phyloP scores from a whole-genome alignment of 78 protist genomes.

The Dictyostelium purpureum region DNA sequence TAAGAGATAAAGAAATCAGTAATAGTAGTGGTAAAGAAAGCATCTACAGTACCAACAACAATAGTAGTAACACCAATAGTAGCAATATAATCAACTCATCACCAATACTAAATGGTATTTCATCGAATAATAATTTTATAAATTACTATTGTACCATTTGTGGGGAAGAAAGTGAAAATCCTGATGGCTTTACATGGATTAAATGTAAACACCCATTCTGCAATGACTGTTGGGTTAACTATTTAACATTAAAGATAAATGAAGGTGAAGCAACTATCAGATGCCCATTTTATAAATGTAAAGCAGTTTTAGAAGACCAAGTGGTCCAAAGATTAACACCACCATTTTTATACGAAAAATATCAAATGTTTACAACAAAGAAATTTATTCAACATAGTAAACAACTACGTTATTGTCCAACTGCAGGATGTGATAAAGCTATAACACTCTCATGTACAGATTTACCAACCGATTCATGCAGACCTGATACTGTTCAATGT shows the following conservation, averaged over 20 bases:
- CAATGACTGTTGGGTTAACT: constrained; percentile 78
- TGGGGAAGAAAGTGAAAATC: constrained; percentile 54
- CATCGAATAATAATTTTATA: background rate
- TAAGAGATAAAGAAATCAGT: background rate
- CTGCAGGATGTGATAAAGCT: constrained; percentile 62
- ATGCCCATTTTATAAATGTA: constrained; percentile 51
- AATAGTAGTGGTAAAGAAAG: background rate
- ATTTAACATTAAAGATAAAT: constrained; percentile 56
- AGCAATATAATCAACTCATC: background rate
- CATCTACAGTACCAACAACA: background rate
- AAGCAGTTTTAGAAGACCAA: constrained; percentile 7
- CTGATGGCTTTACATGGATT: background rate
- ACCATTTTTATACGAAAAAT: constrained; percentile 60
- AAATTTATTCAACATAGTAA: constrained; percentile 34
- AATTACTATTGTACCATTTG: constrained; percentile 73
- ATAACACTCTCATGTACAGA: constrained; percentile 23
- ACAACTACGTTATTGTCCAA: constrained; percentile 70
- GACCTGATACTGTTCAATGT: constrained; percentile 49
- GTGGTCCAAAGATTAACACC: constrained; percentile 18
- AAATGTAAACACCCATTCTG: constrained; percentile 72
- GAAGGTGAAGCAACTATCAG: constrained; percentile 76
- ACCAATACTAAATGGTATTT: background rate
- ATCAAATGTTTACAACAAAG: constrained; percentile 38
- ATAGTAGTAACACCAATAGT: background rate
- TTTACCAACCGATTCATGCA: background rate